Evolutionary conservation across 2,329 filamentous ascomycete species (phyloP), one percentile per base, ranked within the genome.

Genomic region (Phialophora chinensis): DNA sequence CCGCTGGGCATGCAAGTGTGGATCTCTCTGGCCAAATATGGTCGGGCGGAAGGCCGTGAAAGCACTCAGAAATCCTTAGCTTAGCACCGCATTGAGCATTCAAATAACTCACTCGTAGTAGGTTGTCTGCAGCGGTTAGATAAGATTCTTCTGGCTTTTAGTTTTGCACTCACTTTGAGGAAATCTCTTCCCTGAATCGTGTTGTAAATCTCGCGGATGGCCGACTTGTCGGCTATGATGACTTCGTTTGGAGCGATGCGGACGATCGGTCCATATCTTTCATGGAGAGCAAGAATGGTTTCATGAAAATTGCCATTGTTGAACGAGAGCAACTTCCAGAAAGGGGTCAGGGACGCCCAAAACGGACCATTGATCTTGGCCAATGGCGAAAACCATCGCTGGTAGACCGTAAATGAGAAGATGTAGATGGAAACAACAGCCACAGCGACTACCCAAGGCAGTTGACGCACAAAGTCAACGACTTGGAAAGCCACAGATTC

Each of bases 301-400:
- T 59, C 38, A 50, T 63, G 61, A 25, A 62, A 54, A 14, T 62
- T 54, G 25, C 60, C 60, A 23, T 53, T 62, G 27, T 44, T 62
- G 25, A 54, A 53, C 10, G 23, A 27, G 7, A 53, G 47, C 50
- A 62, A 29, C 60, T 53, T 53, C 54, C 71, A 71, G 5, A 75
- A n/a, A 33, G 38, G 38, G 3, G 4, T 44, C 14, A 44, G 38
- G 17, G 38, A 44, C 14, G 38, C 38, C 38, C 38, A 44, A n/a
- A 44, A 44, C 7, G 38, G 38, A 7, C 38, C 38, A 5, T 44
- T n/a, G 17, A 44, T 8, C 17, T 44, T 44, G 38, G 38, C 38
- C 17, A 44, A 44, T 8, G 38, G 38, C 4, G 38, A 44, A 17
- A 44, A 44, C 38, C 38, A 44, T 44, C 38, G 38, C 38, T 44